Percentiles rank a stretch among this genome's conserved stretches.
Conservation (phyloP, 805 yeast species). For the Cyberlindnera amylophila region DNA sequence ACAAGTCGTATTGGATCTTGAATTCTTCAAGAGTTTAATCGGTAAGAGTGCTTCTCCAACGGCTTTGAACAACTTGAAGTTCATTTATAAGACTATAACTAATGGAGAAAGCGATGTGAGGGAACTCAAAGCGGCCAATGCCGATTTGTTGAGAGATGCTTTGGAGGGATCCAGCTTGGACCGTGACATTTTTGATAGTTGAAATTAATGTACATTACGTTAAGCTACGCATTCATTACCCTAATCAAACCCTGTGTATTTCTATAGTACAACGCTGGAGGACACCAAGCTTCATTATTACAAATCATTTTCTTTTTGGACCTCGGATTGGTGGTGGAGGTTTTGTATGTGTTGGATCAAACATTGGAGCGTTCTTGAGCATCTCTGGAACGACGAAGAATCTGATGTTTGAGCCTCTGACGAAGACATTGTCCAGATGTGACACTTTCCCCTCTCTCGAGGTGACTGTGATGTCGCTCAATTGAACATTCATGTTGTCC, state of each 20-base stretch:
- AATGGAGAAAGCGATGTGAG: conserved; percentile 13
- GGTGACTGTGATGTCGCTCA: conserved; percentile 78
- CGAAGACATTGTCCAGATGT: conserved; percentile 78
- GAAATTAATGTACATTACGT: neutral
- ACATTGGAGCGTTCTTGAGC: conserved; percentile 84
- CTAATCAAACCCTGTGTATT: neutral
- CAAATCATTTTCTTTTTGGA: conserved; percentile 37
- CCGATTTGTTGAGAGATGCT: conserved; percentile 16
- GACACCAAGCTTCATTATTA: too few species aligned
- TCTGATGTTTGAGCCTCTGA: conserved; percentile 87
- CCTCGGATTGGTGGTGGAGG: conserved; percentile 74
- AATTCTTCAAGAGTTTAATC: conserved; percentile 39
- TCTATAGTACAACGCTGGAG: neutral
- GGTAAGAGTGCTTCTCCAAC: conserved; percentile 20
- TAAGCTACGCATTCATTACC: neutral
- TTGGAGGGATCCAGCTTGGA: conserved; percentile 21
- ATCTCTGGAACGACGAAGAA: conserved; percentile 87
- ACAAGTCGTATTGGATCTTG: conserved; percentile 51
- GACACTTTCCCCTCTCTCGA: conserved; percentile 70
- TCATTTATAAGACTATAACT: conserved; percentile 21
- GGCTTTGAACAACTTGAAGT: conserved; percentile 18
- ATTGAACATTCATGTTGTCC: conserved; percentile 91
- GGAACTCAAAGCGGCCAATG: conserved; percentile 7
- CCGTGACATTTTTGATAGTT: conserved; percentile 21
- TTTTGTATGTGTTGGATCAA: conserved; percentile 53